Evolutionary conservation across 306 rosid genomes (phyloP).

Genomic region (Vigna radiata): DNA sequence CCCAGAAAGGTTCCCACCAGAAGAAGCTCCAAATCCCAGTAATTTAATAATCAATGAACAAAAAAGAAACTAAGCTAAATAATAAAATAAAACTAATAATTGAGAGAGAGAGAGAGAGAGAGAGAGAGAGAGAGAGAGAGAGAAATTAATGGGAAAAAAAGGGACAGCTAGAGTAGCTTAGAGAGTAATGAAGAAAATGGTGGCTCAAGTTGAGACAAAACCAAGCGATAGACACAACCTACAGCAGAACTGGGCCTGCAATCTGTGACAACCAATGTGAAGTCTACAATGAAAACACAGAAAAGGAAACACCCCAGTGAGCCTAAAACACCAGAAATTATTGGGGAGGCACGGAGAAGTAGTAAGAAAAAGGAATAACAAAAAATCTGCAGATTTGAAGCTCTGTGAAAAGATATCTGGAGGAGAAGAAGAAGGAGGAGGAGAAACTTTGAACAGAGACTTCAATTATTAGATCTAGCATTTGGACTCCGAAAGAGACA

Average conservation of each 20-base stretch:
- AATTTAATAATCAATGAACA: conserved; percentile 26
- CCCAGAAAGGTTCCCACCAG: conserved; percentile 43
- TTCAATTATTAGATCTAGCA: conserved; percentile 55
- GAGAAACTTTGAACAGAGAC: conserved; percentile 48
- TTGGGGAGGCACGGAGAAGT: conserved; percentile 26
- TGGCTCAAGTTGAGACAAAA: conserved; percentile 16
- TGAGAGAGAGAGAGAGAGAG: not conserved
- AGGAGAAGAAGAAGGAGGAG: conserved; percentile 32
- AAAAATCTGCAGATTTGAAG: conserved; percentile 30
- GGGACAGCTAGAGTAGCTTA: not conserved
- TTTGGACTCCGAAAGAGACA: conserved; percentile 52
- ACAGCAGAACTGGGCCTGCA: conserved; percentile 39
- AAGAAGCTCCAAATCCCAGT: conserved; percentile 41
- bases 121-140: not conserved
- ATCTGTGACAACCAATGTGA: not conserved
- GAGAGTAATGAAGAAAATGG: not conserved
- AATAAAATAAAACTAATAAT: not conserved
- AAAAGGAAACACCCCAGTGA: conserved; percentile 30
- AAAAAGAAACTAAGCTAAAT: conserved; percentile 2
- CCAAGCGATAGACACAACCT: conserved; percentile 30
- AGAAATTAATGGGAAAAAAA: not conserved
- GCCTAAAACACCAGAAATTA: conserved; percentile 31
- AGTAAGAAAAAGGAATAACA: conserved; percentile 5
- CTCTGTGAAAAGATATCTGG: conserved; percentile 6
- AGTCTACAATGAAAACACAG: conserved; percentile 24